Conservation (phyloP, 768 basidiomycete genomes). For the Russula dissimulans region DNA sequence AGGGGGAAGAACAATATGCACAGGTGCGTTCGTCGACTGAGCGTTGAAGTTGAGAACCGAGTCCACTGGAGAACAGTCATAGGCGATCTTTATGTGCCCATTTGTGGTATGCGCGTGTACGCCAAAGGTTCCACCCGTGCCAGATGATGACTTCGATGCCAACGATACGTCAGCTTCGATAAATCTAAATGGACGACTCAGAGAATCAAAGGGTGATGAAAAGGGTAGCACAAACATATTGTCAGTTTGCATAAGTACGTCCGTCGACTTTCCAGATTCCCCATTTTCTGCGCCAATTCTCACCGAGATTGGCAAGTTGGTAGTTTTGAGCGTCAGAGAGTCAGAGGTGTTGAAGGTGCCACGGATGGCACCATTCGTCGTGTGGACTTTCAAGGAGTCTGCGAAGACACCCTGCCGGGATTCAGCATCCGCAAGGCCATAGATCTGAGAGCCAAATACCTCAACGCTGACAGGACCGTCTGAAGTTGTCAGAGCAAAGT, state of each 20-base stretch:
- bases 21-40: constrained; percentile 24
- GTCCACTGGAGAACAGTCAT: constrained; percentile 28
- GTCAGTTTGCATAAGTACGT: constrained; percentile 29
- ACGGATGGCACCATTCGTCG: constrained; percentile 29
- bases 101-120: constrained; percentile 27
- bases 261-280: constrained; percentile 22
- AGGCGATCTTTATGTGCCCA: constrained; percentile 24
- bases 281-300: constrained; percentile 24
- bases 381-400: constrained; percentile 18
- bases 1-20: constrained; percentile 25
- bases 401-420: constrained; percentile 27
- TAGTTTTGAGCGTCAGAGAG: constrained; percentile 26
- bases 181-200: constrained; percentile 22
- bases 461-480: constrained; percentile 23
- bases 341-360: constrained; percentile 31
- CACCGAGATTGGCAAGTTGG: constrained; percentile 27
- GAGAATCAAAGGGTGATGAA: background rate
- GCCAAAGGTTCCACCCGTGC: constrained; percentile 27
- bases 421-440: background rate
- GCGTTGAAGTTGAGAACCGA: constrained; percentile 27
- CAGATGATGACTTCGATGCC: constrained; percentile 21
- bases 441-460: constrained; percentile 18
- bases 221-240: constrained; percentile 32
- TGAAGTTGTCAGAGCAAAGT: constrained; percentile 2
- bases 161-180: constrained; percentile 29